Evolutionary conservation across 2,329 filamentous ascomycete genomes (phyloP).

Genomic region (Mollisia scopiformis): DNA sequence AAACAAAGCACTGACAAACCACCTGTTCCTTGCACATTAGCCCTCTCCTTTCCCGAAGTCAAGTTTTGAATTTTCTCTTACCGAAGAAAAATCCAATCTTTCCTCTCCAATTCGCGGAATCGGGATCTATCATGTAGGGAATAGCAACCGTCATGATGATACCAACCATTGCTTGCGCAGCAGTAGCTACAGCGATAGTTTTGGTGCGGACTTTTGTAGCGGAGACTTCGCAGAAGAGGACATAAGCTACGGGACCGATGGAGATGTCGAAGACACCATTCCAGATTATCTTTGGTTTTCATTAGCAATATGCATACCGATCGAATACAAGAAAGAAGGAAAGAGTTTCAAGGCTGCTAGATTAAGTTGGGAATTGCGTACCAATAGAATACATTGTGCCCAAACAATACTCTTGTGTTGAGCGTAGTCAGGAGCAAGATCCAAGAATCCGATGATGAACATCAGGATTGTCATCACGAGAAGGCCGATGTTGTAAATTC

Average conservation of each 20-base stretch:
- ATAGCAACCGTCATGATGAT: conserved; percentile 30
- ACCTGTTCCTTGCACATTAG: conserved; percentile 25
- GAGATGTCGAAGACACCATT: conserved; percentile 27
- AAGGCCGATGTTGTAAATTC: conserved; percentile 64
- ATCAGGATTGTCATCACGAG: conserved; percentile 54
- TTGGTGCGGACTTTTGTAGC: conserved; percentile 44
- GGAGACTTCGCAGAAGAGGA: conserved; percentile 46
- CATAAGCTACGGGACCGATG: conserved; percentile 43
- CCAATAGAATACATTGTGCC: conserved; percentile 26
- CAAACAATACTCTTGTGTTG: conserved; percentile 25
- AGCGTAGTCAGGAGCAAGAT: conserved; percentile 36
- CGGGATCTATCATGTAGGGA: conserved; percentile 40
- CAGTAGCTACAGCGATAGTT: conserved; percentile 30
- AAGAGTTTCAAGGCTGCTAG: background rate
- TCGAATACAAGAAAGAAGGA: too few species aligned
- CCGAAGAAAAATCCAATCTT: conserved; percentile 37
- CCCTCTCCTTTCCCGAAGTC: background rate
- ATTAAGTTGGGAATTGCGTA: conserved; percentile 17
- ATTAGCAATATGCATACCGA: conserved; percentile 9
- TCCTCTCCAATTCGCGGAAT: conserved; percentile 34
- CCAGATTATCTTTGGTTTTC: conserved; percentile 32
- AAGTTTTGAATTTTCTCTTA: conserved; percentile 1
- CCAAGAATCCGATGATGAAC: conserved; percentile 45
- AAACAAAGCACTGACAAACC: conserved; percentile 45
- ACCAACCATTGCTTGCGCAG: conserved; percentile 21